Conservation (phyloP, 495 filamentous ascomycete genomes). For the Articulospora tetracladia region DNA sequence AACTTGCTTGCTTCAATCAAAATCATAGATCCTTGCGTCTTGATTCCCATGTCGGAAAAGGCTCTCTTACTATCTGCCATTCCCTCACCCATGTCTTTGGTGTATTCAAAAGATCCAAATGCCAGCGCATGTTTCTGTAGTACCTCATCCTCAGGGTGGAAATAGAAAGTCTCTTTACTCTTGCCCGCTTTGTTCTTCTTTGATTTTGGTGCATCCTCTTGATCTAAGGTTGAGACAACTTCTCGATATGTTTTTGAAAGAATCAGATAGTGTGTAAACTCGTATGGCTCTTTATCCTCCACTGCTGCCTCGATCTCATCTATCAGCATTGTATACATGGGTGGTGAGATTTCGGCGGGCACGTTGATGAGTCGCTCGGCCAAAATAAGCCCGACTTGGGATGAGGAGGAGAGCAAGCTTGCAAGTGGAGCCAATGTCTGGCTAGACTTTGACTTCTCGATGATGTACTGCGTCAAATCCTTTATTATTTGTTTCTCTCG, state of each 20-base stretch:
- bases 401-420: conserved; percentile 47
- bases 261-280: conserved; percentile 89
- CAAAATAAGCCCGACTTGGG: conserved; percentile 75
- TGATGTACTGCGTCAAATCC: conserved; percentile 68
- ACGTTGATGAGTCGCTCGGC: conserved; percentile 94
- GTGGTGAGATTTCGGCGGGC: conserved; percentile 84
- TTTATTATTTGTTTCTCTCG: conserved; percentile 66
- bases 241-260: conserved; percentile 88
- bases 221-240: conserved; percentile 74
- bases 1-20: conserved; percentile 70
- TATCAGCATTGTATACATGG: conserved; percentile 93
- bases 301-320: conserved; percentile 90
- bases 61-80: conserved; percentile 86
- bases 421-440: conserved; percentile 50
- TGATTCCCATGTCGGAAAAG: conserved; percentile 90
- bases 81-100: conserved; percentile 70
- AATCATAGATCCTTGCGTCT: conserved; percentile 75
- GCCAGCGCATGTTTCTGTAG: conserved; percentile 68
- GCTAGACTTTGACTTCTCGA: conserved; percentile 50
- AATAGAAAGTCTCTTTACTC: conserved; percentile 64
- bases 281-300: conserved; percentile 88
- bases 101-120: conserved; percentile 66
- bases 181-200: conserved; percentile 73
- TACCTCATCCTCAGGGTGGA: conserved; percentile 96
- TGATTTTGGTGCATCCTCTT: conserved; percentile 59